Evolutionary conservation across 768 basidiomycete genomes (phyloP), one percentile per base, ranked within the genome.

Genomic region (Leucocoprinus sp.): DNA sequence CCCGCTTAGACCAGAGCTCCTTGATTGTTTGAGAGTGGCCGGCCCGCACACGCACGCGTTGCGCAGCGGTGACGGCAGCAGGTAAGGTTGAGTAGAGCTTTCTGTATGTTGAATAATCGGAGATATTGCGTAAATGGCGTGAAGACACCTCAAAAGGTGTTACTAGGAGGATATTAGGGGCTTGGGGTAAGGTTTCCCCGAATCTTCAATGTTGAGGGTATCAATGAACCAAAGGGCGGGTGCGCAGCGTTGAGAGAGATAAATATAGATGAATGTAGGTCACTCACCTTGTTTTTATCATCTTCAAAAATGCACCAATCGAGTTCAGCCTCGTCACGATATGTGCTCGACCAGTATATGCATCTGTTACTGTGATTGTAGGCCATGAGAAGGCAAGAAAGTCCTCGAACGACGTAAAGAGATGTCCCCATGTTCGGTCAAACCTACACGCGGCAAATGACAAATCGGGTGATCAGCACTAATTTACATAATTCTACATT

Each of bases 321-420:
- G 82, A 82, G 3, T 70, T 79, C 50, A 78, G 63, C 37, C 83
- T 75, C n/a, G 86, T 89, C 18, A 85, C 85, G 44, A 91, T 82
- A 59, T 90, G 87, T 0, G 84, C 77, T 50, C 72, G 72, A 14
- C 84, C 81, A 0, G 88, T 85, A 59, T 70, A 72, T 34, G 69
- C 58, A 57, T 89, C 84, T 27, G 88, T 89, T 35, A 86, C 75
- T 1, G 79, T 79, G 50, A 91, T 82, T 14, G 76, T 78, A 4
- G 88, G 88, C 88, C 87, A 91, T 31, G 82, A 84, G 60, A 89
- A 90, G 9, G 75, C 69, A 27, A 91, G 69, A 60, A 91, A 91
- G 22, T 76, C 78, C 38, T 85, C 83, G 57, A 90, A 90, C 0
- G 82, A 75, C 38, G 80, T 75, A 63, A 91, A 91, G 27, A 83